Percentiles rank a stretch among this genome's conserved stretches.
phyloP scores from a whole-genome alignment of 2,329 filamentous ascomycete genomes.

The Canariomyces notabilis region DNA sequence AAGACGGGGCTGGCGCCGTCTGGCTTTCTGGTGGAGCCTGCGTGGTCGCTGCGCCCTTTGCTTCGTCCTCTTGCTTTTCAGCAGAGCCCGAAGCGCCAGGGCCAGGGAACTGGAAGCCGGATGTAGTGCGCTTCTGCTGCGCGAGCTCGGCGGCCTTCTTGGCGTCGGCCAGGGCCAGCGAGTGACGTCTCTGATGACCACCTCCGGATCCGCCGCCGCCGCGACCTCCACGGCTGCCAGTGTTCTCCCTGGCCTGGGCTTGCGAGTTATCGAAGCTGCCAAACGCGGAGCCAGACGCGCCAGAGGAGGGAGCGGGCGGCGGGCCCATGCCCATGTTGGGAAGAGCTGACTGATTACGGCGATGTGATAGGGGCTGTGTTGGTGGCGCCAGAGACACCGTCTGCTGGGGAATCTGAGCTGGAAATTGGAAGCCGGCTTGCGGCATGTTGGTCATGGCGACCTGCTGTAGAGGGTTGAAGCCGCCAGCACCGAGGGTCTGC shows the following conservation, averaged over 20 bases:
- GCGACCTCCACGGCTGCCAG: constrained; percentile 65
- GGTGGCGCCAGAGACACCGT: constrained; percentile 70
- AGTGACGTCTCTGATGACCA: constrained; percentile 91
- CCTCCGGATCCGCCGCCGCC: constrained; percentile 63
- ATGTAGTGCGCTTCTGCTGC: constrained; percentile 92
- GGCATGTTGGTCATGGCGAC: constrained; percentile 73
- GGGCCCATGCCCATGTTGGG: constrained; percentile 71
- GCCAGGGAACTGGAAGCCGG: constrained; percentile 89
- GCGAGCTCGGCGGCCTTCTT: constrained; percentile 96
- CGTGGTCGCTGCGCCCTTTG: constrained; percentile 31
- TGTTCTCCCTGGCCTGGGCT: constrained; percentile 60
- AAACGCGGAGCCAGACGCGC: constrained; percentile 73
- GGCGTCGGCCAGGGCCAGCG: constrained; percentile 86
- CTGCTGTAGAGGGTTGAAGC: constrained; percentile 69
- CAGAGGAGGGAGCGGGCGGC: constrained; percentile 86
- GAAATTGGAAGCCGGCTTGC: constrained; percentile 85
- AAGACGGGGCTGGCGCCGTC: constrained; percentile 38
- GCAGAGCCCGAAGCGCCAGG: constrained; percentile 59
- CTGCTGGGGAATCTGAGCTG: constrained; percentile 68
- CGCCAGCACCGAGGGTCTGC: constrained; percentile 66
- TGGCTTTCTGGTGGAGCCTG: constrained; percentile 35
- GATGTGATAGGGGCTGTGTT: constrained; percentile 77
- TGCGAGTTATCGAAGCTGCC: constrained; percentile 68
- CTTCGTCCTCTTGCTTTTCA: constrained; percentile 54
- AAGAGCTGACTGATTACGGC: constrained; percentile 95